Evolutionary conservation across 768 basidiomycete species (phyloP), one percentile per base, ranked within the genome.

Genomic region (Russula dissimulans): DNA sequence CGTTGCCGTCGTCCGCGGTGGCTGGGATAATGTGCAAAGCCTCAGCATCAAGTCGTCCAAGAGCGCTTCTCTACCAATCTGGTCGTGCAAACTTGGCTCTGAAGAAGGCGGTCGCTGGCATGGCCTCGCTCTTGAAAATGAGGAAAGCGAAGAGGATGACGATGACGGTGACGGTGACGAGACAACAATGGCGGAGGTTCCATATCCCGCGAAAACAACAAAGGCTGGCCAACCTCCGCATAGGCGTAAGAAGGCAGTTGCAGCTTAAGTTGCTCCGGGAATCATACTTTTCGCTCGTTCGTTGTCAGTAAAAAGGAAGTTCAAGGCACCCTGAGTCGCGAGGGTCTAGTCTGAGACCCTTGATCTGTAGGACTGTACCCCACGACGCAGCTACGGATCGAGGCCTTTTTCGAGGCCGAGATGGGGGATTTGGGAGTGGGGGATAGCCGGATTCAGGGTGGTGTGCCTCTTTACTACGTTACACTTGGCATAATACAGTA

Each of bases 21-120:
- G 83, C 31, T 98, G 95, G 94, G 86, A 87, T 55, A 97, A 97
- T 71, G 77, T 98, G 54, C 91, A 95, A 68, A 86, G 83, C 59
- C 72, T 99, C 18, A 81, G 91, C 65, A 83, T 99, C 75, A 98
- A 98, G 74, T 95, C 93, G 1, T 89, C 84, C 65, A 82, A 81
- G 11, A 91, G 89, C 54, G 77, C 85, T 38, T 83, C 86, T 65
- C 73, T 99, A n/a, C 97, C 97, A 5, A 85, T 99, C 69, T 99
- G 94, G 92, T 81, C 77, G 22, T 90, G 87, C 70, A 75, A 79
- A 5, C 78, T 97, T n/a, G 83, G 84, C 34, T 80, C 75, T 12
- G 73, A 69, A 3, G 79, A 80, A 47, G 81, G 78, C 15, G 83
- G 80, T 6, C 74, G 86, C 31, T 90, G 87, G 84, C 75, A 78